phyloP scores from a whole-genome alignment of 306 rosid genomes.

The Corylus avellana region DNA sequence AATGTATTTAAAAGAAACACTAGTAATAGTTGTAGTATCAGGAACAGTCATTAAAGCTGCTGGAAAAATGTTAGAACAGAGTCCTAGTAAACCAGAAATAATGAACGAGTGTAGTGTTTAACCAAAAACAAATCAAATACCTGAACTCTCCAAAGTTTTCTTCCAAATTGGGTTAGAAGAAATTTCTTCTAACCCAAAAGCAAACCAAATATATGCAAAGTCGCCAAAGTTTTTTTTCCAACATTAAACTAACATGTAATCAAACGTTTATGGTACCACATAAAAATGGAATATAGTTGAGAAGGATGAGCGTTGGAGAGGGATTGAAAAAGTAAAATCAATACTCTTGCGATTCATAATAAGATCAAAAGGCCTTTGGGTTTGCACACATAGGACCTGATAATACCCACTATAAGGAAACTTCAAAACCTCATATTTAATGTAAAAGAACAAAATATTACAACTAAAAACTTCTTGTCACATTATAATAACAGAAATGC shows the following conservation, averaged over 20 bases:
- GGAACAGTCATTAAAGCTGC: background rate
- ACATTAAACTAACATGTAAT: no score
- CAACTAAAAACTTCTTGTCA: slow-evolving; percentile 30
- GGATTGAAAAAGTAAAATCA: background rate
- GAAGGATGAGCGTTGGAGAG: background rate
- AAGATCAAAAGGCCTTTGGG: background rate
- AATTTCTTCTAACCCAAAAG: no score
- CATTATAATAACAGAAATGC: slow-evolving; percentile 38
- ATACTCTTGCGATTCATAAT: background rate
- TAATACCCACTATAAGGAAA: background rate
- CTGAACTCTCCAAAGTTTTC: no score
- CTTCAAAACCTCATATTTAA: slow-evolving; percentile 10
- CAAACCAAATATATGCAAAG: no score
- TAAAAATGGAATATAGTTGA: no score
- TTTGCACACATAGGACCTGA: background rate
- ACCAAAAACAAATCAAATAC: no score
- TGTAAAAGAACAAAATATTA: slow-evolving; percentile 17
- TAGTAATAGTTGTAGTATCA: no score
- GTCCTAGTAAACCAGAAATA: background rate
- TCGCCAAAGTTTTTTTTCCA: no score
- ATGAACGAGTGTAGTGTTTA: background rate
- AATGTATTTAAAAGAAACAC: no score
- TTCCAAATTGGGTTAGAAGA: no score
- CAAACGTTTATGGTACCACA: no score
- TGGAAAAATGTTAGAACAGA: background rate